A percentile compares a stretch with the other conserved stretches of the same genome.
Conservation (phyloP, 1,284 basidiomycete genomes). For the Sporisorium iseilematis-ciliati region DNA sequence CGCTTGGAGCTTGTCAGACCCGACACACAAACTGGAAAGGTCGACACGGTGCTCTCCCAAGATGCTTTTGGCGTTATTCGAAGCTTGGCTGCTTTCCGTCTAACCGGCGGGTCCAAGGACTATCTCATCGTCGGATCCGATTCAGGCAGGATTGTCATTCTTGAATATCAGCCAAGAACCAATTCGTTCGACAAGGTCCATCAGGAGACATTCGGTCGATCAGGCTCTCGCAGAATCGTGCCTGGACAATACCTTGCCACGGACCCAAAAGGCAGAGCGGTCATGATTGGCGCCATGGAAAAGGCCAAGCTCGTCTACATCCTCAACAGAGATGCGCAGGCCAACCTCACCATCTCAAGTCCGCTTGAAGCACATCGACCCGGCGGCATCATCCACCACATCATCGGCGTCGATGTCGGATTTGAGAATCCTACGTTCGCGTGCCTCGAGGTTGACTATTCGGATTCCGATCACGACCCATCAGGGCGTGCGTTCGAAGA, state of each 20-base stretch:
- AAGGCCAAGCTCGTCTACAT: slow-evolving; percentile 68
- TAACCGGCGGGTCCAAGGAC: slow-evolving; percentile 64
- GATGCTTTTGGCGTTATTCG: slow-evolving; percentile 65
- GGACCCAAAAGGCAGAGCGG: slow-evolving; percentile 68
- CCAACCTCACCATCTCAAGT: slow-evolving; percentile 68
- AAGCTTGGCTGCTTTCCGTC: slow-evolving; percentile 63
- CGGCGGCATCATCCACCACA: slow-evolving; percentile 64
- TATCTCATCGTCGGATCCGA: slow-evolving; percentile 68
- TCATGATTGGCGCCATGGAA: slow-evolving; percentile 68
- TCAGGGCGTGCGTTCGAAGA: slow-evolving; percentile 61
- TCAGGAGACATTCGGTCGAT: slow-evolving; percentile 67
- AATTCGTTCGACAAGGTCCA: slow-evolving; percentile 64
- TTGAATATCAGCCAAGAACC: slow-evolving; percentile 61
- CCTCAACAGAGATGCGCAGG: slow-evolving; percentile 67
- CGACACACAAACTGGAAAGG: slow-evolving; percentile 61
- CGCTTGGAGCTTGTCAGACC: slow-evolving; percentile 63
- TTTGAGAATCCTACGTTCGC: slow-evolving; percentile 69
- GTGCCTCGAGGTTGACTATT: slow-evolving; percentile 67
- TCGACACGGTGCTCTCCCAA: slow-evolving; percentile 54
- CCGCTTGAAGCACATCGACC: slow-evolving; percentile 67
- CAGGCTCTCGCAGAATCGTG: slow-evolving; percentile 65
- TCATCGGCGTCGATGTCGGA: slow-evolving; percentile 68
- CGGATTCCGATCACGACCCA: slow-evolving; percentile 66
- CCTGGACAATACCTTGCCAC: slow-evolving; percentile 68
- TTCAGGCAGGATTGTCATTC: slow-evolving; percentile 66